Base-by-base conservation (phyloP, 2,329 filamentous ascomycete species). In the Calonectria multiphialidica region DNA sequence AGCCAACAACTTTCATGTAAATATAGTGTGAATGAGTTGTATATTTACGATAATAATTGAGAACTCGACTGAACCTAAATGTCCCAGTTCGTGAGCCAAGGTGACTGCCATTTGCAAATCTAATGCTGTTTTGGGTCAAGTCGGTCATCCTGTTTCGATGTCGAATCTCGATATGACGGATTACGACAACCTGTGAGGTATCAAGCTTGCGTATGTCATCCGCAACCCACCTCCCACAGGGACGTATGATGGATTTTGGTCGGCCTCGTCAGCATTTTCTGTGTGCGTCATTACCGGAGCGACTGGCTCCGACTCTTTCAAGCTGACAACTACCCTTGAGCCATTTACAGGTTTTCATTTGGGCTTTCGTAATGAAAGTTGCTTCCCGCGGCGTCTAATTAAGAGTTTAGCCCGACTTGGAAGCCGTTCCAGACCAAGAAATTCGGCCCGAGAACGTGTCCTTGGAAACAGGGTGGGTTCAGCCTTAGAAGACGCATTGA, bases 1-100 rank as follows among this genome's bases (percentile, higher is more conserved):
- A 16, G 5, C 5, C 7, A 45, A 23, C 23, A 47, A 57, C 47
- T 18, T 66, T 57, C 49, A 21, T 66, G 64, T 66, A 66, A 37
- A 66, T 66, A 57, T 66, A 66, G 63, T 42, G 47, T 65, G 63
- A 33, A 16, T 25, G 47, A 23, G 63, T 50, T 59, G 53, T 59
- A 59, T 21, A 59, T 59, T 23, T 53, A 53, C 28, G 53, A 40
- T 40, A 59, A 59, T 40, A 59, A 59, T 25, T 25, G 53, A 59
- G 53, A 16, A n/a, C 21, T 40, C 35, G 13, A 59, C 33, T 40
- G n/a, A 59, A 40, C 7, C n/a, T 40, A 21, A 40, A 57, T 16
- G 44, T 47, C 4, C 5, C 9, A 47, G 23, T 2, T 18, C 7
- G 10, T 40, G 40, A 42, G n/a, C 35, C 35, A 37, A 30, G 28